Evolutionary conservation across 2,329 filamentous ascomycete species (phyloP).

Genomic region (Verticillium klebahnii): DNA sequence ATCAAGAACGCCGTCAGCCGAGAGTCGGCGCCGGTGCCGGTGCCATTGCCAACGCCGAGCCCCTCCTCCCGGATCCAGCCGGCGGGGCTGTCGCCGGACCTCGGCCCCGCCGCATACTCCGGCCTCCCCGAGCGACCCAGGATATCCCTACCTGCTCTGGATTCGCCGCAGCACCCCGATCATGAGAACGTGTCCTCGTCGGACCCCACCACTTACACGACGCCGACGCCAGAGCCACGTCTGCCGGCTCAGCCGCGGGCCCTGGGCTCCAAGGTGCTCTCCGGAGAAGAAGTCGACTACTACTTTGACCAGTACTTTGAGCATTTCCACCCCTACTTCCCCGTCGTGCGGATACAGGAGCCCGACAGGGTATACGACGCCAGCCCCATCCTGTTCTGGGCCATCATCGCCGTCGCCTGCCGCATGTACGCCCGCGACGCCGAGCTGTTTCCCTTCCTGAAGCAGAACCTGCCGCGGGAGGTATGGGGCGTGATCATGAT

Average conservation of each 20-base stretch:
- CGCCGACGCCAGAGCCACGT: slow-evolving; percentile 18
- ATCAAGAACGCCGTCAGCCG: slow-evolving; percentile 29
- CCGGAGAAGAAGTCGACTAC: slow-evolving; percentile 49
- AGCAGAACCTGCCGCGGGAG: slow-evolving; percentile 41
- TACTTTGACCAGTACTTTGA: slow-evolving; percentile 54
- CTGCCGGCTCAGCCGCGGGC: slow-evolving; percentile 34
- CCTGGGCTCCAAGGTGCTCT: slow-evolving; percentile 41
- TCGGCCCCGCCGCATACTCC: slow-evolving; percentile 17
- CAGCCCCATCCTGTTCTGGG: slow-evolving; percentile 48
- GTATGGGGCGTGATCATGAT: slow-evolving; percentile 38
- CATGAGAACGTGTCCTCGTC: slow-evolving; percentile 17
- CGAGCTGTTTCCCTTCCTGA: slow-evolving; percentile 36
- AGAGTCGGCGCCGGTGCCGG: not conserved
- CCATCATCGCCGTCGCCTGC: slow-evolving; percentile 45
- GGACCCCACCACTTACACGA: slow-evolving; percentile 21
- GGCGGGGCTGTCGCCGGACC: slow-evolving; percentile 19
- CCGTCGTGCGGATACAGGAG: slow-evolving; percentile 42
- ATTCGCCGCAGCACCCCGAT: slow-evolving; percentile 4
- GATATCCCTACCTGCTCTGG: slow-evolving; percentile 8
- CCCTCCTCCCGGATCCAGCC: slow-evolving; percentile 1
- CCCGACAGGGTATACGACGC: slow-evolving; percentile 46
- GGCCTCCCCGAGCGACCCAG: slow-evolving; percentile 15
- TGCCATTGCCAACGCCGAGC: slow-evolving; percentile 3
- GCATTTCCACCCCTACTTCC: slow-evolving; percentile 47
- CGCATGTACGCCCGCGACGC: slow-evolving; percentile 42